Percentiles rank a stretch among this genome's conserved stretches.
phyloP scores from a whole-genome alignment of 1,284 basidiomycete species.

The Phlebopus sp. region DNA sequence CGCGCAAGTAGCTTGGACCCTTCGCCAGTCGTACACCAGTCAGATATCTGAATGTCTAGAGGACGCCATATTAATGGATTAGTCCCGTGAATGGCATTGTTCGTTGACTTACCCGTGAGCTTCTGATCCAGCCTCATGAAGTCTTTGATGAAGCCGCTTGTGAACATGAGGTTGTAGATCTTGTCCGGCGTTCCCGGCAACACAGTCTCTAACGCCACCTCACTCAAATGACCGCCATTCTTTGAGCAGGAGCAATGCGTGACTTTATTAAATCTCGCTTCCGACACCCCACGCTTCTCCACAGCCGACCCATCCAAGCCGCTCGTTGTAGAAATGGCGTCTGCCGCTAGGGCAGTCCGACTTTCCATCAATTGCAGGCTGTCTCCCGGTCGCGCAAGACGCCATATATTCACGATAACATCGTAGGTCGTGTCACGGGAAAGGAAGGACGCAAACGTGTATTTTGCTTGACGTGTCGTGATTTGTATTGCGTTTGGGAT shows the following conservation, averaged over 20 bases:
- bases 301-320: conserved; percentile 18
- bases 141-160: conserved; percentile 92
- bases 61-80: conserved; percentile 5
- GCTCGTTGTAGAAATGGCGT: conserved; percentile 22
- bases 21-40: conserved; percentile 73
- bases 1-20: conserved; percentile 75
- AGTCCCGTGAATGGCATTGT: neutral
- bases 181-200: conserved; percentile 91
- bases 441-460: conserved; percentile 95
- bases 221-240: conserved; percentile 69
- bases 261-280: conserved; percentile 37
- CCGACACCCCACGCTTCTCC: conserved; percentile 8
- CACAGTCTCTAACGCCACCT: conserved; percentile 74
- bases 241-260: conserved; percentile 79
- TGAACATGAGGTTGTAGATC: conserved; percentile 95
- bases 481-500: conserved; percentile 98
- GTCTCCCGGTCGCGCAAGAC: conserved; percentile 81
- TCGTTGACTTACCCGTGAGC: conserved; percentile 65
- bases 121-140: conserved; percentile 91
- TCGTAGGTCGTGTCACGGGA: conserved; percentile 95
- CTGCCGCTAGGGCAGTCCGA: conserved; percentile 18
- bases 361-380: conserved; percentile 30
- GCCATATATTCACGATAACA: conserved; percentile 96
- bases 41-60: conserved; percentile 87
- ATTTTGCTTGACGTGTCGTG: conserved; percentile 78